Base-by-base conservation (phyloP, 202 grass and related monocot species). In the Setaria viridis region DNA sequence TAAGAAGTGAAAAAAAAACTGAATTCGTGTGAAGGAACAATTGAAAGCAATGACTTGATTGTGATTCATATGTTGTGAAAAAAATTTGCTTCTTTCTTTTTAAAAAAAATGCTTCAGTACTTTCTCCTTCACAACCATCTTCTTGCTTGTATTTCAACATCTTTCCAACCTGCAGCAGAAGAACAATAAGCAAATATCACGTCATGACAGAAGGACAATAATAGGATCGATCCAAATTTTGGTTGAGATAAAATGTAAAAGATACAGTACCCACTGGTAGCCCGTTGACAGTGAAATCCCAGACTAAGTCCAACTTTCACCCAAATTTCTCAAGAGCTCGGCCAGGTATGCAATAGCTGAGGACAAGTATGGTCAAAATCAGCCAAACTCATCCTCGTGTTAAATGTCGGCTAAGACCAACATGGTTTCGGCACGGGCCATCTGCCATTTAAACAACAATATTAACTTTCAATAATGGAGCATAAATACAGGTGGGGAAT, bases 161-260 rank as follows among this genome's bases (percentile, higher is more conserved):
- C 48, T 25, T 46, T 57, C 65, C 35, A 58, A 58, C 21, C 65
- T 81, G 35, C 50, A 54, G 30, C 59, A 80, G 17, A 68, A 68
- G 37, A 69, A 69, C 20, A 29, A 7, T 70, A 47, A 70, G 41
- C 19, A 69, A 20, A 25, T 46, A 21, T 45, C 3, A 6, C 20
- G 0, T 12, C 67, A 9, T 12, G 4, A 13, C 10, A 11, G 14
- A 66, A 66, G 63, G 63, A 42, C 17, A 39, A 9, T 6, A 34
- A 30, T 37, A 37, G 35, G 32, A 33, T 65, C 13, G 12, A 64
- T 64, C 62, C 30, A 64, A 64, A 34, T 15, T 64, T 64, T 64
- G 62, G 30, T 15, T 13, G 30, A 34, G 29, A 33, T 16, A 37
- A 16, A 8, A 13, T 17, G 30, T 37, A 37, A 16, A 64, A 16